Conservation (phyloP, 139 green algal species). For the Chlamydomonas incerta region DNA sequence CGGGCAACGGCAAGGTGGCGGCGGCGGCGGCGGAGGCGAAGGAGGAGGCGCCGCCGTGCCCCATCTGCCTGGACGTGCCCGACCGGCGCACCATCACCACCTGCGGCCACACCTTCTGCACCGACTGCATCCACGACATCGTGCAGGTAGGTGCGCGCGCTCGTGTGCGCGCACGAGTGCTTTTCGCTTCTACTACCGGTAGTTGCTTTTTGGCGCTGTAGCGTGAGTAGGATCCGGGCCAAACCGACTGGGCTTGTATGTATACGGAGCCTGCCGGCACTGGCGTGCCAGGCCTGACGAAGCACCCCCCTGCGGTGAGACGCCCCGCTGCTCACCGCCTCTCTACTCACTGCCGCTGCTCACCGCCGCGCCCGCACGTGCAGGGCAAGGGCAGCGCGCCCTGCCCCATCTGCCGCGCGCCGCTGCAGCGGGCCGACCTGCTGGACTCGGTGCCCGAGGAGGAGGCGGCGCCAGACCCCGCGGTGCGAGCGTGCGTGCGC, state of each 20-base stretch:
- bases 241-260: too few species aligned
- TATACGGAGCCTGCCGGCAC: neutral
- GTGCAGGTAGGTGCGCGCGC: conserved; percentile 40
- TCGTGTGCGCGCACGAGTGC: too few species aligned
- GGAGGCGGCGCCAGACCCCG: conserved; percentile 40
- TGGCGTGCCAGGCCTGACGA: too few species aligned
- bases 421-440: conserved; percentile 50
- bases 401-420: conserved; percentile 68
- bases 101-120: conserved; percentile 73
- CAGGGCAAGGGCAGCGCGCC: conserved; percentile 25
- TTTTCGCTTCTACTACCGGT: too few species aligned
- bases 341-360: neutral
- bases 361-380: neutral
- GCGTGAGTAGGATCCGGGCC: too few species aligned
- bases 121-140: conserved; percentile 67
- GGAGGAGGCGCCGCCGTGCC: conserved; percentile 43
- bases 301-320: neutral
- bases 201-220: too few species aligned
- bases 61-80: conserved; percentile 72
- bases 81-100: conserved; percentile 57
- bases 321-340: neutral
- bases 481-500: too few species aligned
- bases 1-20: neutral
- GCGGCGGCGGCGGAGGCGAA: neutral
- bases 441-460: conserved; percentile 57